phyloP scores from a whole-genome alignment of 169 alveolate genomes.

The Toxoplasma gondii region DNA sequence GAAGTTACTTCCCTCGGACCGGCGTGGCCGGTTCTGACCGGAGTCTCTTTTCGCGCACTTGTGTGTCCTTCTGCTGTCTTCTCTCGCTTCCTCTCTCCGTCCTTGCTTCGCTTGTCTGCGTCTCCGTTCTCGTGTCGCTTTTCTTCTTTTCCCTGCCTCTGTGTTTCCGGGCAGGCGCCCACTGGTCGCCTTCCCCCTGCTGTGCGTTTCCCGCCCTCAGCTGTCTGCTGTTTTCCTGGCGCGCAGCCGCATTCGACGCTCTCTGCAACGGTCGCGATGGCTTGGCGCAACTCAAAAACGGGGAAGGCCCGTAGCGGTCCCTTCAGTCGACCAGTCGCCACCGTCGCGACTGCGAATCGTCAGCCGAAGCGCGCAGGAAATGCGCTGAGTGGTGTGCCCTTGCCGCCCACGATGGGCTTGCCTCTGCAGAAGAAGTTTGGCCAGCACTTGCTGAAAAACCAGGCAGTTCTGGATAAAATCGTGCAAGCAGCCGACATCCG shows the following conservation, averaged over 20 bases:
- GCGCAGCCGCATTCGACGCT: background rate
- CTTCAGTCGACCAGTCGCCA: background rate
- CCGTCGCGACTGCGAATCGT: background rate
- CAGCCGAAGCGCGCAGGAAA: background rate
- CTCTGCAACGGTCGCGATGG: background rate
- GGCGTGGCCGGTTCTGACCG: background rate
- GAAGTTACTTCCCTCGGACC: background rate
- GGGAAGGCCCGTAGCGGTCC: background rate
- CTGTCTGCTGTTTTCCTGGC: background rate
- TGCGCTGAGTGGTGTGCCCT: background rate
- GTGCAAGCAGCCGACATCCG: slow-evolving; percentile 96
- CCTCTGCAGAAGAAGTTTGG: slow-evolving; percentile 89
- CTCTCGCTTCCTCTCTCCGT: background rate
- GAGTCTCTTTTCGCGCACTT: background rate
- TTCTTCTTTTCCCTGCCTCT: background rate
- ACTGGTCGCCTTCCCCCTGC: background rate
- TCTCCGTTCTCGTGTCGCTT: background rate
- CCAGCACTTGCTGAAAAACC: slow-evolving; percentile 98
- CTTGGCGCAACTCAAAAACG: background rate
- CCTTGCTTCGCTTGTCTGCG: background rate
- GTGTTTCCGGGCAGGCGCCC: background rate
- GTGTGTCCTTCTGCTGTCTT: background rate
- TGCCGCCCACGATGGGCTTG: slow-evolving; percentile 9
- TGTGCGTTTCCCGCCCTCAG: background rate
- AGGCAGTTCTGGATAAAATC: slow-evolving; percentile 96